Conservation (phyloP, 1,284 basidiomycete species). For the Ganoderma leucocontextum region DNA sequence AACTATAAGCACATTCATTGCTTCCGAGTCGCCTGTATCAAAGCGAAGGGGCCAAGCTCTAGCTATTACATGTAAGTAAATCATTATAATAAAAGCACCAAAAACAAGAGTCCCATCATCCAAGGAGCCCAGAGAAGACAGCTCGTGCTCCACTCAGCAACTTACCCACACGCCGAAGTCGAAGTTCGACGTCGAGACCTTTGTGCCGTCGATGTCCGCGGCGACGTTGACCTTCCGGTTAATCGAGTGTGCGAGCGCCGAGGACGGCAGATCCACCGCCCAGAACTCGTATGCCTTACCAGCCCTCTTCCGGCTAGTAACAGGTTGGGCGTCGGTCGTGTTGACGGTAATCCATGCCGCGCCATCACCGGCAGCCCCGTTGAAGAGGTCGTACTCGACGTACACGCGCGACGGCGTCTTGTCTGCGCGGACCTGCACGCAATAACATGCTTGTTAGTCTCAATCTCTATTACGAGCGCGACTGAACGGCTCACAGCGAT, state of each 20-base stretch:
- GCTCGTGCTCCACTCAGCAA: background rate
- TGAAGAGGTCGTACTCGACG: slow-evolving; percentile 5
- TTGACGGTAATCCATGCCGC: background rate
- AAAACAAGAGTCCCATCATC: background rate
- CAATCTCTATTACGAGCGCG: background rate
- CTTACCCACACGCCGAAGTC: background rate
- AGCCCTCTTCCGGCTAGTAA: background rate
- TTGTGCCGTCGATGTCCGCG: slow-evolving; percentile 1
- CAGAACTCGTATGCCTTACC: background rate
- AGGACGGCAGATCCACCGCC: background rate
- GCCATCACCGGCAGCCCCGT: background rate
- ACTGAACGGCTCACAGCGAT: slow-evolving; percentile 4
- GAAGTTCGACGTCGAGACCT: slow-evolving; percentile 1
- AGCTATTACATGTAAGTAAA: too few relatives aligned
- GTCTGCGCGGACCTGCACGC: background rate
- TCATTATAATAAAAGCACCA: too few relatives aligned
- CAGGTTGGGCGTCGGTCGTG: background rate
- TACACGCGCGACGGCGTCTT: background rate
- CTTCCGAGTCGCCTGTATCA: too few relatives aligned
- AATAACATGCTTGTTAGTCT: background rate
- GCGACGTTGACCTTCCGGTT: slow-evolving; percentile 1
- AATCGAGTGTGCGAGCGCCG: background rate
- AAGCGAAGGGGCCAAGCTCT: too few relatives aligned
- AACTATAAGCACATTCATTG: too few relatives aligned
- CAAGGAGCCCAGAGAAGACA: background rate